phyloP scores from a whole-genome alignment of 2,329 filamentous ascomycete genomes.

The Coniochaeta hoffmannii region DNA sequence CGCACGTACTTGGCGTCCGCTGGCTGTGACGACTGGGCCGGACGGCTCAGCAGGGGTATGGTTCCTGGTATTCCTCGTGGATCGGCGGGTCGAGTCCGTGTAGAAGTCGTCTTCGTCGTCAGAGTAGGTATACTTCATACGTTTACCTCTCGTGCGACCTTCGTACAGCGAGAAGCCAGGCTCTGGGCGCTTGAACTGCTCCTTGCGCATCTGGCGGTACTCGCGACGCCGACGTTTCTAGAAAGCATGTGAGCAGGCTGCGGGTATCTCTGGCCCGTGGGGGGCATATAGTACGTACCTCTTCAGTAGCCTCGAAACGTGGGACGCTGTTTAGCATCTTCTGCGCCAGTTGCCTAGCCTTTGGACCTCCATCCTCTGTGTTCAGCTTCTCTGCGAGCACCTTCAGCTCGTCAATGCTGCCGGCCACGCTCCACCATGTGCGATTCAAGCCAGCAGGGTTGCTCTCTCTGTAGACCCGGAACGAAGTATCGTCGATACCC shows the following conservation, averaged over 20 bases:
- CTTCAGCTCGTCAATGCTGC: constrained; percentile 79
- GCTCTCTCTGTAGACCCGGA: constrained; percentile 89
- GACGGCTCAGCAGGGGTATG: constrained; percentile 64
- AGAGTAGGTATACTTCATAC: constrained; percentile 92
- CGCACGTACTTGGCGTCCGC: constrained; percentile 75
- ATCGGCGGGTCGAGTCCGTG: constrained; percentile 62
- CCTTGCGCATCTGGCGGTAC: constrained; percentile 78
- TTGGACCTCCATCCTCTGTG: constrained; percentile 69
- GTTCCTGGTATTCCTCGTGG: constrained; percentile 65
- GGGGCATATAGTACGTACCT: constrained; percentile 44
- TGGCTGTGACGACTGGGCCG: constrained; percentile 64
- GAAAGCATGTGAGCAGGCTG: constrained; percentile 10
- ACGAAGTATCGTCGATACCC: constrained; percentile 87
- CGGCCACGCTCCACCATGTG: constrained; percentile 91
- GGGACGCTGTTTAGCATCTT: constrained; percentile 75
- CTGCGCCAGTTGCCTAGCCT: constrained; percentile 69
- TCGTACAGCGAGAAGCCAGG: constrained; percentile 91
- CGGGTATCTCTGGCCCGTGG: neutral
- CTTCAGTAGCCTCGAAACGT: constrained; percentile 87
- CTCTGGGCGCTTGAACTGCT: constrained; percentile 80
- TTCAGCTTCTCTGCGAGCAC: constrained; percentile 69
- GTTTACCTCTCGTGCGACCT: constrained; percentile 90
- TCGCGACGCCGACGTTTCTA: constrained; percentile 90
- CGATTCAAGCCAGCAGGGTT: constrained; percentile 68
- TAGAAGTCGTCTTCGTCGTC: constrained; percentile 68